Evolutionary conservation across 345 rosid species (phyloP), one percentile per base, ranked within the genome.

Genomic region (Brassica rapa): DNA sequence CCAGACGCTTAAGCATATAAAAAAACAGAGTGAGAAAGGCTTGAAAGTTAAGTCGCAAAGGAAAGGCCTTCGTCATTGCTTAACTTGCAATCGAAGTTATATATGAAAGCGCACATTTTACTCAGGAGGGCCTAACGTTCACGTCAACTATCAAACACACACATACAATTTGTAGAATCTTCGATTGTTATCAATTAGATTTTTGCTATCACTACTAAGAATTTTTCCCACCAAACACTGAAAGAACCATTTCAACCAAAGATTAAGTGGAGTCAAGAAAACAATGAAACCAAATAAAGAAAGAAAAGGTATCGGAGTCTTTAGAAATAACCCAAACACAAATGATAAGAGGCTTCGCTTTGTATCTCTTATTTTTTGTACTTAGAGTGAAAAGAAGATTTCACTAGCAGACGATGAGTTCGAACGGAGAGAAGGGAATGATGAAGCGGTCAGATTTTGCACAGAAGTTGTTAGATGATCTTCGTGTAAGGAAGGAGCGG

Each of bases 391-490:
- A 35, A 24, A 24, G 41, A 84, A 21, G 32, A 24, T 68, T 3
- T 2, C 57, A 61, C 61, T 41, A 29, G 15, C 27, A 16, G 81
- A 62, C 74, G 46, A 77, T 82, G 66, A 19, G 77, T 68, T 80
- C 29, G 27, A 41, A 10, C 68, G 61, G 68, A 32, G 78, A 82
- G 74, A 66, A 59, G 62, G 25, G 62, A 39, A 95, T 95, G 99
- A 89, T 84, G 59, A 95, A 85, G 85, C 85, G 93, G 77, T 89
- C 93, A 3, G 97, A 90, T 77, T 95, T 95, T 72, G 96, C 94
- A 0, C 96, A 92, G 91, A 95, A 95, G 86, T 83, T 95, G 83
- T 83, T 95, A 61, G 93, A 92, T 77, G 99, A 95, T 84, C 98
- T 95, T 66, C 86, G 93, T 6, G 32, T 86, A 76, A 74, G 97